These are phyloP conservation scores for Trichoderma afroharzianum DNA, from an alignment of 2,329 filamentous ascomycete genomes.

Conservation along the genomic window DNA sequence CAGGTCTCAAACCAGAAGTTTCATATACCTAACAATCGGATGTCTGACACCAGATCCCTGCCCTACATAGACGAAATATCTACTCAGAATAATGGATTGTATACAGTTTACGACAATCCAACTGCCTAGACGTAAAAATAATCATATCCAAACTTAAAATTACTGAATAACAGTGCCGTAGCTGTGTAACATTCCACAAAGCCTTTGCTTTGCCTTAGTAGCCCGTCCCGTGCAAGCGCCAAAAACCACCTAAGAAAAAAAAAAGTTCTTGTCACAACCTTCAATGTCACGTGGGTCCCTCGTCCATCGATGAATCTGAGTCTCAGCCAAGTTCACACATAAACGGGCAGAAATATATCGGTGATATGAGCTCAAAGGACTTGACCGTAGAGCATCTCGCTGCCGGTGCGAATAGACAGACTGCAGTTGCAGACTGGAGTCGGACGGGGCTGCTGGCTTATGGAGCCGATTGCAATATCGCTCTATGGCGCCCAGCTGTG, in stretches of 20 bases:
- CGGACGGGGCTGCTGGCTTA: slow-evolving; percentile 71
- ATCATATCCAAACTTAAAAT: background rate
- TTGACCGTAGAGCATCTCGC: slow-evolving; percentile 57
- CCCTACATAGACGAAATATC: background rate
- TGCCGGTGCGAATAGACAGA: slow-evolving; percentile 85
- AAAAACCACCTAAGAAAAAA: background rate
- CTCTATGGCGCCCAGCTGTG: slow-evolving; percentile 79
- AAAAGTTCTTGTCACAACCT: slow-evolving; percentile 8
- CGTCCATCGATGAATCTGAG: slow-evolving; percentile 1
- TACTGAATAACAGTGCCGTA: background rate
- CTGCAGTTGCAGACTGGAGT: slow-evolving; percentile 88
- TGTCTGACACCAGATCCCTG: background rate
- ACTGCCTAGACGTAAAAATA: background rate
- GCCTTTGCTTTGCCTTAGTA: background rate
- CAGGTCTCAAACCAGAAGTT: background rate
- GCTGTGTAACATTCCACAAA: background rate
- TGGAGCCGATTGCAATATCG: slow-evolving; percentile 84
- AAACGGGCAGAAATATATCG: background rate
- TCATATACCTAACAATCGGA: background rate
- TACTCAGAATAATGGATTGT: background rate
- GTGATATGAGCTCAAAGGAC: slow-evolving; percentile 28
- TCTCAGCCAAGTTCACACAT: slow-evolving; percentile 5
- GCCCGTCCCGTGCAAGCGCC: background rate
- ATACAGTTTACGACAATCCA: background rate
- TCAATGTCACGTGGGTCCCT: slow-evolving; percentile 14